Conservation (phyloP, 345 rosid species). For the Euclidium syriacum region DNA sequence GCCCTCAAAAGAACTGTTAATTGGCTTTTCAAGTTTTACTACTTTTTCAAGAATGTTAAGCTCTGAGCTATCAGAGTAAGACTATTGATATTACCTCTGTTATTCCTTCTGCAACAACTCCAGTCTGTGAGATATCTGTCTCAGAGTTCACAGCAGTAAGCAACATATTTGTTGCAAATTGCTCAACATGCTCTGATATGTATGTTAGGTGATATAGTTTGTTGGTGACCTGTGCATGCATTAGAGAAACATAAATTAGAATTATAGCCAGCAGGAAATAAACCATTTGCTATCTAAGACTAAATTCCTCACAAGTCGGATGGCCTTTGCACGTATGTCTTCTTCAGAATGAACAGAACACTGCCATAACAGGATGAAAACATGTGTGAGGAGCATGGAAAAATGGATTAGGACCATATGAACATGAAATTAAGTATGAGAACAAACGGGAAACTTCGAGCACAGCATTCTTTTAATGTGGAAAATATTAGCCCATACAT, state of each 20-base stretch:
- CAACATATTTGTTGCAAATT: slow-evolving; percentile 76
- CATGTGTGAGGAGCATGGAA: slow-evolving; percentile 25
- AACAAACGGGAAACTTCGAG: neutral
- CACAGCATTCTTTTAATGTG: neutral
- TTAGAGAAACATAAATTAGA: slow-evolving; percentile 26
- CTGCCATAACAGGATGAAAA: slow-evolving; percentile 42
- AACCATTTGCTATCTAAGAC: neutral
- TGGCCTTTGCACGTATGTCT: slow-evolving; percentile 86
- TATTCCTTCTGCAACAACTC: slow-evolving; percentile 38
- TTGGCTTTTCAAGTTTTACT: slow-evolving; percentile 5
- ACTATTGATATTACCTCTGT: slow-evolving; percentile 50
- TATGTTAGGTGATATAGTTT: slow-evolving; percentile 83
- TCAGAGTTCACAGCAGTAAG: slow-evolving; percentile 56
- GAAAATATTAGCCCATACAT: slow-evolving; percentile 1
- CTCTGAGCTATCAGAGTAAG: slow-evolving; percentile 7
- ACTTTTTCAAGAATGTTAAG: neutral
- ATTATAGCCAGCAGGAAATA: slow-evolving; percentile 8
- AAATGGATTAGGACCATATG: slow-evolving; percentile 3
- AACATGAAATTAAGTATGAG: neutral
- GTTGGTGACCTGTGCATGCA: slow-evolving; percentile 72
- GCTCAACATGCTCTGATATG: slow-evolving; percentile 67
- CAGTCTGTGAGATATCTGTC: slow-evolving; percentile 39
- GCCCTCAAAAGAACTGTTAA: slow-evolving; percentile 4
- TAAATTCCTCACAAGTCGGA: slow-evolving; percentile 67
- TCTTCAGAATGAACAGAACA: slow-evolving; percentile 94